Conservation (phyloP, 495 filamentous ascomycete genomes). For the Podospora pseudopauciseta region DNA sequence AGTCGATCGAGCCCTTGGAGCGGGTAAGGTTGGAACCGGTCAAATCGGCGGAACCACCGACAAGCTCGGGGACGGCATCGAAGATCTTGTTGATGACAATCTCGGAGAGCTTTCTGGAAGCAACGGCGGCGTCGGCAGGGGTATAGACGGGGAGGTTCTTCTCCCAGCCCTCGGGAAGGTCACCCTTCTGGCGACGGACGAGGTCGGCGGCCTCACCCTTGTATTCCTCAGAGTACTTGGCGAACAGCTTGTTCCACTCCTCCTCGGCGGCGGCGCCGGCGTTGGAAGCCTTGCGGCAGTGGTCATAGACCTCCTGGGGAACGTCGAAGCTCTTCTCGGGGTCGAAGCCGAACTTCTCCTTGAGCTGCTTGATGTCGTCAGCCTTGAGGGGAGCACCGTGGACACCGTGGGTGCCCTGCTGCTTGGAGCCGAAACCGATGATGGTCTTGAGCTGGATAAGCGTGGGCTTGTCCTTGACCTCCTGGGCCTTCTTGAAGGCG, state of each 20-base stretch:
- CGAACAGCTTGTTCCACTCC: constrained; percentile 92
- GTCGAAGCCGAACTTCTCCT: constrained; percentile 93
- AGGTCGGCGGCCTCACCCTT: constrained; percentile 76
- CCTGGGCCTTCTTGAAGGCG: constrained; percentile 78
- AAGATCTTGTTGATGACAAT: constrained; percentile 86
- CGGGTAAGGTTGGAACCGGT: constrained; percentile 98
- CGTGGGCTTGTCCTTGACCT: constrained; percentile 91
- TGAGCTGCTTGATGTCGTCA: constrained; percentile 88
- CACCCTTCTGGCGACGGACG: constrained; percentile 70
- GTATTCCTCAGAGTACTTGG: constrained; percentile 76
- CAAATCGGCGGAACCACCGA: constrained; percentile 95
- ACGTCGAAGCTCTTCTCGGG: constrained; percentile 91
- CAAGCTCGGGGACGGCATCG: constrained; percentile 76
- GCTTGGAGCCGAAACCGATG: constrained; percentile 94
- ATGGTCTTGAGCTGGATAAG: constrained; percentile 97
- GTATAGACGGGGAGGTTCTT: constrained; percentile 91
- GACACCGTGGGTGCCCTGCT: constrained; percentile 89
- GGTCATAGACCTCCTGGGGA: constrained; percentile 89
- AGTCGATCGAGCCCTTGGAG: constrained; percentile 95
- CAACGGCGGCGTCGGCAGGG: constrained; percentile 75
- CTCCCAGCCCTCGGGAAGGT: constrained; percentile 96
- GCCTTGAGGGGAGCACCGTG: constrained; percentile 93
- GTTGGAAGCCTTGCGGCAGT: constrained; percentile 75
- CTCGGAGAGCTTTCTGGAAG: constrained; percentile 95
- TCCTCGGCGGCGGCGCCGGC: constrained; percentile 86